Percentiles rank a stretch among this genome's conserved stretches.
Conservation (phyloP, 163 green algal species). For the Prototheca cutis region DNA sequence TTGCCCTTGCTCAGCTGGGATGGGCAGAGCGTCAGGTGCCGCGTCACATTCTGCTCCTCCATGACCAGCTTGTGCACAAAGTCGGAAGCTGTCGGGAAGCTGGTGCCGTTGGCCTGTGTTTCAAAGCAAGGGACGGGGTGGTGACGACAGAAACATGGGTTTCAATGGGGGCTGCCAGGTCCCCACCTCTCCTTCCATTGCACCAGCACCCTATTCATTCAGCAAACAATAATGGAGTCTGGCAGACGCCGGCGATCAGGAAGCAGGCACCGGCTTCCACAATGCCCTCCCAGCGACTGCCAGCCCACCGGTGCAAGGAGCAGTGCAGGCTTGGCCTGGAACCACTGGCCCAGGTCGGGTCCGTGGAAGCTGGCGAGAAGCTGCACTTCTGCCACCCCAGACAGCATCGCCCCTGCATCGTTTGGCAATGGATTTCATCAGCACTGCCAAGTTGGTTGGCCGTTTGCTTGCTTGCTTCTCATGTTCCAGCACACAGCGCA, state of each 20-base stretch:
- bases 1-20: slow-evolving; percentile 20
- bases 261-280: too few relatives aligned
- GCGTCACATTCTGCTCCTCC: slow-evolving; percentile 19
- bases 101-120: slow-evolving; percentile 11
- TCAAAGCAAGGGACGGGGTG: neutral
- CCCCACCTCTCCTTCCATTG: too few relatives aligned
- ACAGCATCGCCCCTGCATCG: slow-evolving; percentile 11
- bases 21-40: slow-evolving; percentile 28
- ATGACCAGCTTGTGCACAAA: slow-evolving; percentile 30
- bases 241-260: too few relatives aligned
- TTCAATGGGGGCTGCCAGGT: neutral
- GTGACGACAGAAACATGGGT: neutral
- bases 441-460: too few relatives aligned
- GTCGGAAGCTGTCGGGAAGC: slow-evolving; percentile 14
- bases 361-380: slow-evolving; percentile 15
- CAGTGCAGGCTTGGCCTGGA: neutral
- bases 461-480: too few relatives aligned
- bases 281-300: too few relatives aligned
- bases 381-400: slow-evolving; percentile 18
- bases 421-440: too few relatives aligned
- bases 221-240: too few relatives aligned
- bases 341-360: neutral
- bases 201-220: too few relatives aligned
- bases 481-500: too few relatives aligned
- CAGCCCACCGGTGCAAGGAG: neutral